Evolutionary conservation across 2,329 filamentous ascomycete genomes (phyloP).

Genomic region (Aureobasidium uvarum): DNA sequence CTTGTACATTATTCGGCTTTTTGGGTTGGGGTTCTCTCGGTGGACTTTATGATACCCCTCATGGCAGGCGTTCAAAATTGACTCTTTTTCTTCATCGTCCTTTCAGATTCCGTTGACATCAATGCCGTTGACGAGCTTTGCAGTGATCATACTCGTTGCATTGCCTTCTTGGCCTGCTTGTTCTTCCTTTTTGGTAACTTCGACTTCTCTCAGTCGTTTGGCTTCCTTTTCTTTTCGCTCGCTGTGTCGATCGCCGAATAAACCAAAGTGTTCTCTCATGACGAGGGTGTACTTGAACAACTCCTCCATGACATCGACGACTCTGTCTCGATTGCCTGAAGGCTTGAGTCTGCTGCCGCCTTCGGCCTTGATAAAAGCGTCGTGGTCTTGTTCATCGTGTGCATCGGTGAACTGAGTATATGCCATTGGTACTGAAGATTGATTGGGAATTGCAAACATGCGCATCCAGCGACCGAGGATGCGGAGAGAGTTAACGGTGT

Average conservation of each 20-base stretch:
- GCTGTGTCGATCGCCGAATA: constrained; percentile 63
- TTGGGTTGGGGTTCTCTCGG: neutral
- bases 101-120: neutral
- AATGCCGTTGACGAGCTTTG: constrained; percentile 8
- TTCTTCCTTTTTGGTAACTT: constrained; percentile 11
- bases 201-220: constrained; percentile 30
- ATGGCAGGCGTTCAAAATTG: neutral
- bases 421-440: constrained; percentile 62
- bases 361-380: constrained; percentile 32
- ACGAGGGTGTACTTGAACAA: constrained; percentile 67
- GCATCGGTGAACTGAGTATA: constrained; percentile 60
- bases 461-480: constrained; percentile 68
- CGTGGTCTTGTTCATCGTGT: constrained; percentile 40
- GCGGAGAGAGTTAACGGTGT: constrained; percentile 64
- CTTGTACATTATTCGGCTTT: neutral
- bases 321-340: constrained; percentile 57
- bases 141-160: constrained; percentile 8
- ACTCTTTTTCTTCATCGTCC: neutral
- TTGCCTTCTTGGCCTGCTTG: constrained; percentile 2
- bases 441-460: constrained; percentile 67
- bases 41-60: constrained; percentile 1
- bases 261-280: constrained; percentile 60
- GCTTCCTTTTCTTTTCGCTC: constrained; percentile 51
- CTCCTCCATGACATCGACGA: constrained; percentile 69
- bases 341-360: constrained; percentile 54